Percentiles rank a stretch among this genome's conserved stretches.
phyloP scores from a whole-genome alignment of 208 protist species.

The Leishmania mexicana region DNA sequence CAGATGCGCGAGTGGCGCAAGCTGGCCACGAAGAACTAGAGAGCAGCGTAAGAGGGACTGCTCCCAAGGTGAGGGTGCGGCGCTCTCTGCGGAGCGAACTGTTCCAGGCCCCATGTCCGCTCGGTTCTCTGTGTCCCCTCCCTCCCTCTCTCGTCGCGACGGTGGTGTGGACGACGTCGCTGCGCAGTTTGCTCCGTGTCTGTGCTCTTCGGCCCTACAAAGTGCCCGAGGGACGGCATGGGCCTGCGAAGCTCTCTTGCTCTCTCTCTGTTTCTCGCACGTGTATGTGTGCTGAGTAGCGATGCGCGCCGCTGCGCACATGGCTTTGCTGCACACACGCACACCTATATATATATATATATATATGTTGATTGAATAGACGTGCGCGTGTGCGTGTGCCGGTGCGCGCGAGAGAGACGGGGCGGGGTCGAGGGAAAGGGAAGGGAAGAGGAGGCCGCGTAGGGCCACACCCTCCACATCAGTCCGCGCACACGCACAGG shows the following conservation, averaged over 20 bases:
- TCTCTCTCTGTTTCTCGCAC: too few species aligned
- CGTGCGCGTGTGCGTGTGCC: background rate
- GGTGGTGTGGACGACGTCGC: background rate
- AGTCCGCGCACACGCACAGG: conserved; percentile 4
- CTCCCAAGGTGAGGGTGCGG: background rate
- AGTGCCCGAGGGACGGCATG: background rate
- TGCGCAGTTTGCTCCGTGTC: background rate
- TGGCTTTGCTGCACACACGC: background rate
- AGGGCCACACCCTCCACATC: background rate
- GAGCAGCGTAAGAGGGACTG: background rate
- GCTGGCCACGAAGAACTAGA: conserved; percentile 62
- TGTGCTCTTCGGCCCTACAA: background rate
- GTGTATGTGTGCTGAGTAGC: background rate
- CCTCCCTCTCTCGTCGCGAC: conserved; percentile 1
- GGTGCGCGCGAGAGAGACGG: background rate
- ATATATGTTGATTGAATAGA: background rate
- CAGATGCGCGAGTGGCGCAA: conserved; percentile 78
- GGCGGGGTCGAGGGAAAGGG: background rate
- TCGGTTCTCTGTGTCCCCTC: background rate
- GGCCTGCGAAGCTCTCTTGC: background rate
- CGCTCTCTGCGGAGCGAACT: background rate
- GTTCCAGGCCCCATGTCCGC: background rate
- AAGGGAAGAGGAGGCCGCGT: background rate
- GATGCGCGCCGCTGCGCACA: background rate
- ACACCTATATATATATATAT: background rate